These are phyloP conservation scores for Leccinum fibrillosum DNA, from an alignment of 768 basidiomycete genomes.

Conservation along the genomic window DNA sequence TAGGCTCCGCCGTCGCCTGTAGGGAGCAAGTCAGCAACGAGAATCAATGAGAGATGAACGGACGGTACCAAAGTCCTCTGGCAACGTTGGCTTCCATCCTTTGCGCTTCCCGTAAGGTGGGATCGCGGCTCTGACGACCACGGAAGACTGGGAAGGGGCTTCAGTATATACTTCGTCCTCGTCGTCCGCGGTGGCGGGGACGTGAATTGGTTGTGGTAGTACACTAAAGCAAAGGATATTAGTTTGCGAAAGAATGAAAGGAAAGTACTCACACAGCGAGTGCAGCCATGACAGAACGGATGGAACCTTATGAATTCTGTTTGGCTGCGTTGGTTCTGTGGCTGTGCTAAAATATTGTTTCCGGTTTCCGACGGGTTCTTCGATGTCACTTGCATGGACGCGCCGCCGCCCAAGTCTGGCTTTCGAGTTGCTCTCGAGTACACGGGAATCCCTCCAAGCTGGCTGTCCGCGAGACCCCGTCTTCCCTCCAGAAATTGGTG, in stretches of 20 bases:
- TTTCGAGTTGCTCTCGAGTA: conserved; percentile 60
- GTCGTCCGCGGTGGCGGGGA: conserved; percentile 53
- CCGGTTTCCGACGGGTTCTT: conserved; percentile 19
- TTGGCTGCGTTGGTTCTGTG: conserved; percentile 22
- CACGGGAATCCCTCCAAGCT: conserved; percentile 68
- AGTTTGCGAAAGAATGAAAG: background rate
- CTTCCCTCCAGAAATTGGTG: conserved; percentile 93
- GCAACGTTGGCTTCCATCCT: conserved; percentile 82
- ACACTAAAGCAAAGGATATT: conserved; percentile 38
- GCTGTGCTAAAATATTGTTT: conserved; percentile 19
- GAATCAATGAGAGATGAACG: conserved; percentile 2
- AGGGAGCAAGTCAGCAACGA: conserved; percentile 1
- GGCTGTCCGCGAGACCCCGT: conserved; percentile 80
- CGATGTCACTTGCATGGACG: conserved; percentile 6
- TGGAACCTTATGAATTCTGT: conserved; percentile 8
- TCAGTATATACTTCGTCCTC: conserved; percentile 46
- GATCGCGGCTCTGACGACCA: conserved; percentile 51
- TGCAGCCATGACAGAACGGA: conserved; percentile 50
- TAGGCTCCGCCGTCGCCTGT: conserved; percentile 82
- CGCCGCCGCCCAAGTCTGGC: conserved; percentile 43
- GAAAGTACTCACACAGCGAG: conserved; percentile 65
- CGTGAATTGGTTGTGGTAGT: conserved; percentile 64
- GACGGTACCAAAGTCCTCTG: conserved; percentile 77
- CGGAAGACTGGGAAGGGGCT: conserved; percentile 29
- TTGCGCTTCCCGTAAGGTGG: conserved; percentile 85